Evolutionary conservation across 2,329 filamentous ascomycete species (phyloP), one percentile per base, ranked within the genome.

Genomic region (Sporothrix schenckii): DNA sequence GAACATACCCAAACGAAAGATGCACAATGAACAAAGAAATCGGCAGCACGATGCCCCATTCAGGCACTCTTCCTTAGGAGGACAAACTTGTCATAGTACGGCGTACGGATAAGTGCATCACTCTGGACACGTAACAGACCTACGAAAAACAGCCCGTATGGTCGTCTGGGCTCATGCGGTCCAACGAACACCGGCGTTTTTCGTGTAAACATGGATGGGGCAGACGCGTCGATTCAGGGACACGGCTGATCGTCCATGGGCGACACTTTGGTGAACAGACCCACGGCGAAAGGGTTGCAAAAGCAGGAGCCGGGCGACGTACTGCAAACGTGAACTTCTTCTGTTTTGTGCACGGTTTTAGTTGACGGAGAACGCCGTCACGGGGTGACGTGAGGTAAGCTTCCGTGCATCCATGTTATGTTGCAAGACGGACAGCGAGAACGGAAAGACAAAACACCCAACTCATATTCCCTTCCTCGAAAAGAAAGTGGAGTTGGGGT

Each of bases 321-420:
- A 16, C 54, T 47, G 11, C 11, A 47, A 14, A 47, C 41, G 3
- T 47, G 41, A 47, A 14, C 34, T 9, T 34, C 9, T 2, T 5
- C 5, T 34, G 34, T 9, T 34, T 9, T 34, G 34, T 6, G 21
- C n/a, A 47, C n/a, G 21, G n/a, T 47, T 24, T 13, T 3, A 63
- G 11, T 21, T 63, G 58, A 63, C 39, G 58, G 39, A 63, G 39
- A 34, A 63, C 47, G 39, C 58, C 58, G 58, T 27, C 58, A 63
- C 58, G 5, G 10, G 19, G 41, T 9, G 34, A 34, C 4, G 5
- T 27, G 58, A n/a, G n/a, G 39, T 27, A 34, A 24, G 39, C 39
- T 16, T 44, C 13, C 41, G 56, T 44, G n/a, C 5, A 10, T 27
- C 27, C 9, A 16, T 19, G 53, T 13, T 34, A n/a, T 19, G 53